Conservation (phyloP, 2,329 filamentous ascomycete genomes). For the Thyridium curvatum region DNA sequence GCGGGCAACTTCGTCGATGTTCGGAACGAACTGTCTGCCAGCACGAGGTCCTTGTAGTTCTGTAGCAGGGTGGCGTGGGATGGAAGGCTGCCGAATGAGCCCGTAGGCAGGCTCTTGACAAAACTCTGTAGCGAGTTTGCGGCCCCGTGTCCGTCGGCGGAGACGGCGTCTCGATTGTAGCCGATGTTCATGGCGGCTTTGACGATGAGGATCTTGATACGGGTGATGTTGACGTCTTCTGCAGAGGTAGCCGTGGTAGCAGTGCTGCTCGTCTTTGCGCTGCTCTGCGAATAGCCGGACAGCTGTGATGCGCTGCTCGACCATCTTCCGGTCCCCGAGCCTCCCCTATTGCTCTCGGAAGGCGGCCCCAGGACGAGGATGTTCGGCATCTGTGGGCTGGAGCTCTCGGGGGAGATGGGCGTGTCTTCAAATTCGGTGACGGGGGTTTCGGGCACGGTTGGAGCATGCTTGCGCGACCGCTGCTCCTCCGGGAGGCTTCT, state of each 20-base stretch:
- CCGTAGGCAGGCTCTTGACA: slow-evolving; percentile 66
- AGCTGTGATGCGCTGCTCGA: slow-evolving; percentile 74
- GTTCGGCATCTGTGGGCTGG: slow-evolving; percentile 70
- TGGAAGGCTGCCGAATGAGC: slow-evolving; percentile 69
- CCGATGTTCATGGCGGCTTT: slow-evolving; percentile 83
- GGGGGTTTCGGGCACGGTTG: slow-evolving; percentile 72
- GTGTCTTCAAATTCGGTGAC: slow-evolving; percentile 95
- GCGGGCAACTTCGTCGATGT: slow-evolving; percentile 46
- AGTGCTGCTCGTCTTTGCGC: slow-evolving; percentile 60
- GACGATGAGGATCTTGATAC: slow-evolving; percentile 72
- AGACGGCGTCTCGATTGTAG: slow-evolving; percentile 56
- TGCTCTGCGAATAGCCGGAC: slow-evolving; percentile 71
- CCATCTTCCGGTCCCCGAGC: slow-evolving; percentile 55
- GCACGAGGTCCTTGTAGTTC: slow-evolving; percentile 74
- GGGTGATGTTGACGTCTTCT: slow-evolving; percentile 72
- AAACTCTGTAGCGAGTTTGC: slow-evolving; percentile 62
- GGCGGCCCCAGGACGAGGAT: slow-evolving; percentile 78
- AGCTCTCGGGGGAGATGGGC: slow-evolving; percentile 73
- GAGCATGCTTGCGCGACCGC: slow-evolving; percentile 37
- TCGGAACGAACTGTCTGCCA: slow-evolving; percentile 63
- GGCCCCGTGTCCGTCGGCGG: slow-evolving; percentile 34
- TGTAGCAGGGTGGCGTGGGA: slow-evolving; percentile 68
- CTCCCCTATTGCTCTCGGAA: slow-evolving; percentile 31
- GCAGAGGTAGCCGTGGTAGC: slow-evolving; percentile 61
- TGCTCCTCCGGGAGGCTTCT: slow-evolving; percentile 42